A percentile compares a stretch with the other conserved stretches of the same genome.
Evolutionary conservation across 164 flowering plant genomes (phyloP).

Genomic region (Echeveria elegans): DNA sequence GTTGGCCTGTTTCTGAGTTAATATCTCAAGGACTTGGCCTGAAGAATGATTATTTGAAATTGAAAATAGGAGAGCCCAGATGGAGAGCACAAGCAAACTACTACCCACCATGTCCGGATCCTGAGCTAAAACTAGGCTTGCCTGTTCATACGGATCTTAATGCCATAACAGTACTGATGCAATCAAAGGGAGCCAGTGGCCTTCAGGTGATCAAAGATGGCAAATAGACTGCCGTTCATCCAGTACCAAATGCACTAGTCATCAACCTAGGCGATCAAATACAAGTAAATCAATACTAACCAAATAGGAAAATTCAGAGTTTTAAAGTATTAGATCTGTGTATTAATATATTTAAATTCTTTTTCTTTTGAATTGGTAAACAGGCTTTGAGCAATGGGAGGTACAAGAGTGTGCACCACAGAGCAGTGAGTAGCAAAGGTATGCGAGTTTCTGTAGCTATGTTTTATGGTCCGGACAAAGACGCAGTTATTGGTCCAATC

Average conservation of each 20-base stretch:
- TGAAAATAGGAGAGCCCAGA: neutral
- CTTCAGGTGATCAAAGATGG: neutral
- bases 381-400: neutral
- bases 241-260: neutral
- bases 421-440: neutral
- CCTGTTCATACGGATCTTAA: neutral
- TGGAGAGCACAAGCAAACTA: slow-evolving; percentile 1
- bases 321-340: neutral
- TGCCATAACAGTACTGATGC: neutral
- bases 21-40: slow-evolving; percentile 1
- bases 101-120: slow-evolving; percentile 2
- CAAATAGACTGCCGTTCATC: neutral
- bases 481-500: neutral
- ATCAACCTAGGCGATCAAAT: neutral
- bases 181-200: neutral
- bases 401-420: slow-evolving; percentile 6
- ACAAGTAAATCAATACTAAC: neutral
- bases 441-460: neutral
- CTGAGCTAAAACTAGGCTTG: neutral
- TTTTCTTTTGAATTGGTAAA: neutral
- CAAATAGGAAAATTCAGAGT: neutral
- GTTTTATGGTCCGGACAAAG: neutral
- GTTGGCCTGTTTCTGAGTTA: neutral
- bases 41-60: neutral
- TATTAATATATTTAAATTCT: neutral